Percentiles rank a stretch among this genome's conserved stretches.
Evolutionary conservation across 2,329 filamentous ascomycete species (phyloP).

Genomic region (Curvularia sp.): DNA sequence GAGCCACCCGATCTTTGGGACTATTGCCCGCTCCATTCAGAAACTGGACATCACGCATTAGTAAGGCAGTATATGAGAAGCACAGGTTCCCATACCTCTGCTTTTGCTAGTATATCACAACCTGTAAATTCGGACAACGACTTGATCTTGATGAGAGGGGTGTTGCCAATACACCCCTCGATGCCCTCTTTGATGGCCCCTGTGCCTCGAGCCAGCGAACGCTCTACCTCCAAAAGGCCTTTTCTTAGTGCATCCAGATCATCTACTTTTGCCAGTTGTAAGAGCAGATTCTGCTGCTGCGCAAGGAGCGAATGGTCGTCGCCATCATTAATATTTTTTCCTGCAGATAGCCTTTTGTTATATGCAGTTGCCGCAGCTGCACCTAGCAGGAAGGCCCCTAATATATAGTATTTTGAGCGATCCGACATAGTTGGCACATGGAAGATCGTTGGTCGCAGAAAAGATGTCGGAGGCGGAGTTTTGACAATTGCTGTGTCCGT

Average conservation of each 20-base stretch:
- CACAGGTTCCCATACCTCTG: slow-evolving; percentile 64
- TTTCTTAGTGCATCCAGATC: slow-evolving; percentile 37
- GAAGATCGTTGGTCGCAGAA: neutral
- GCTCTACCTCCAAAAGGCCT: slow-evolving; percentile 29
- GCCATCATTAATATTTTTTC: slow-evolving; percentile 19
- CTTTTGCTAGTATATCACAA: slow-evolving; percentile 89
- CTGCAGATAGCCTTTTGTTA: slow-evolving; percentile 30
- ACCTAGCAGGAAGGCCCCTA: slow-evolving; percentile 78
- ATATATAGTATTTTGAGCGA: slow-evolving; percentile 63
- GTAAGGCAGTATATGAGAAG: neutral
- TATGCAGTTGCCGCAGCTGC: slow-evolving; percentile 66
- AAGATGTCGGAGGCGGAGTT: slow-evolving; percentile 29
- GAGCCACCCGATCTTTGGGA: slow-evolving; percentile 92
- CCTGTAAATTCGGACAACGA: slow-evolving; percentile 87
- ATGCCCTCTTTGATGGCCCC: slow-evolving; percentile 74
- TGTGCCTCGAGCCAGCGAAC: slow-evolving; percentile 19
- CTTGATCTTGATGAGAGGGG: slow-evolving; percentile 83
- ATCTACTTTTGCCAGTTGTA: slow-evolving; percentile 33
- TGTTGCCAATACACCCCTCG: slow-evolving; percentile 91
- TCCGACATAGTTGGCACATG: slow-evolving; percentile 40
- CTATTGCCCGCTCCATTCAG: slow-evolving; percentile 93
- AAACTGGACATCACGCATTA: slow-evolving; percentile 59
- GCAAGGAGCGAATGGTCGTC: slow-evolving; percentile 24
- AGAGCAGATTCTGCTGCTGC: slow-evolving; percentile 30
- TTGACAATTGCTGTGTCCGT: slow-evolving; percentile 21